Evolutionary conservation across 2,329 filamentous ascomycete species (phyloP), one percentile per base, ranked within the genome.

Genomic region (Didymella pinodella): DNA sequence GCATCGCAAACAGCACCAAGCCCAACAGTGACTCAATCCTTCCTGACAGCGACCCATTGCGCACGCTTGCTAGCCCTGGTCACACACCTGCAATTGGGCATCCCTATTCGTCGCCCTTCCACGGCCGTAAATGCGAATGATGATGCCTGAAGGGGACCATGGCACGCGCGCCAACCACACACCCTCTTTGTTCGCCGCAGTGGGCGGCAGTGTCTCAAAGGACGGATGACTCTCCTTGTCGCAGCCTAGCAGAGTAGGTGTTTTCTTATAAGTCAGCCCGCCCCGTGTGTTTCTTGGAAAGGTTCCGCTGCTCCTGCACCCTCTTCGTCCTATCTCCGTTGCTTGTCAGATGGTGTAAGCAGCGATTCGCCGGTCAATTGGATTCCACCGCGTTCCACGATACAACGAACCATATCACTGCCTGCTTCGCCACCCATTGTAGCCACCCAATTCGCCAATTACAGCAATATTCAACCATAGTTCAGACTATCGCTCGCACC

Each of bases 381-480:
- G 65, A 55, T 72, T 75, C 72, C 66, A 64, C 63, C 68, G 64
- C 58, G 52, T 76, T 75, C 72, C 72, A 75, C 65, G 51, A 68
- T 65, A 58, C 50, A 57, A 48, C 57, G 57, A 64, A 54, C 61
- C 62, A 67, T 66, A 65, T 63, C 56, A 54, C 50, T 57, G 32
- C 50, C 31, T 56, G 54, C 59, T 56, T 64, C 67, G 66, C 71
- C 71, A 73, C 71, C 62, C 52, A 59, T 59, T 59, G 50, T 54
- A 59, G 56, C 56, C 56, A 59, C 25, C 41, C 56, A 51, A 59
- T 48, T 48, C 51, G 56, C 47, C 47, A 54, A 49, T 50, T 44
- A 2, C 11, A n/a, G 22, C 41, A 59, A 31, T 43, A 45, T 47
- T 59, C 50, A 46, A 50, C 56, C 50, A 54, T 41, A 54, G 2